Conservation (phyloP, 2,329 filamentous ascomycete genomes). For the Penicillium sp. region DNA sequence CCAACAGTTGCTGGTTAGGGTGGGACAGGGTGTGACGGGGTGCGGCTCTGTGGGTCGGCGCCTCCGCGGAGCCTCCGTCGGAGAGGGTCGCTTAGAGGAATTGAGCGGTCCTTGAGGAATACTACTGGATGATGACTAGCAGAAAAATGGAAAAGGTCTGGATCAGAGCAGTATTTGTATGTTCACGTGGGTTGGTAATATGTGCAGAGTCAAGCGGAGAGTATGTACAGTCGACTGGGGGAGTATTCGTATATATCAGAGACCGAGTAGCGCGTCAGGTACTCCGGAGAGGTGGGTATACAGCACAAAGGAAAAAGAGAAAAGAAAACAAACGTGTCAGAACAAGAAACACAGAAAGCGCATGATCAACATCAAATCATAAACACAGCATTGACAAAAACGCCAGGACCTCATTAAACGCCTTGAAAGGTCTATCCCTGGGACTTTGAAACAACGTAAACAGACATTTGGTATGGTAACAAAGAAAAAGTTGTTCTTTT, state of each 20-base stretch:
- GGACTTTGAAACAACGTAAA: slow-evolving; percentile 2
- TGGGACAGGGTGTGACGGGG: background rate
- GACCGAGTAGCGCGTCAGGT: background rate
- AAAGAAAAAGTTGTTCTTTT: background rate
- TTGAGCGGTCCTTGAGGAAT: background rate
- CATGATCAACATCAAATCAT: slow-evolving; percentile 15
- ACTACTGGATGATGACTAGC: background rate
- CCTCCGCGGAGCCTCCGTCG: background rate
- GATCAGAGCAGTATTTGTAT: background rate
- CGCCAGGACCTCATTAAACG: background rate
- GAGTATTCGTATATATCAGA: slow-evolving; percentile 10
- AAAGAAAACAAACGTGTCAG: background rate
- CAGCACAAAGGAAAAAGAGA: background rate
- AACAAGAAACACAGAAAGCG: background rate
- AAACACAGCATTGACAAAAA: background rate
- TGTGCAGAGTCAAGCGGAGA: background rate
- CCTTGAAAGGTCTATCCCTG: background rate
- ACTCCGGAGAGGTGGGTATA: slow-evolving; percentile 4
- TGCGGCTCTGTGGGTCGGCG: slow-evolving; percentile 6
- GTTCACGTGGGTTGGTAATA: background rate
- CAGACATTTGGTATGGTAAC: background rate
- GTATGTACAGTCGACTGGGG: slow-evolving; percentile 2
- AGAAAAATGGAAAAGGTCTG: background rate
- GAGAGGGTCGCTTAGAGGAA: background rate
- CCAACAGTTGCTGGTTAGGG: background rate